Conservation (phyloP, 805 yeast species). For the Sugiyamaella floridensis region DNA sequence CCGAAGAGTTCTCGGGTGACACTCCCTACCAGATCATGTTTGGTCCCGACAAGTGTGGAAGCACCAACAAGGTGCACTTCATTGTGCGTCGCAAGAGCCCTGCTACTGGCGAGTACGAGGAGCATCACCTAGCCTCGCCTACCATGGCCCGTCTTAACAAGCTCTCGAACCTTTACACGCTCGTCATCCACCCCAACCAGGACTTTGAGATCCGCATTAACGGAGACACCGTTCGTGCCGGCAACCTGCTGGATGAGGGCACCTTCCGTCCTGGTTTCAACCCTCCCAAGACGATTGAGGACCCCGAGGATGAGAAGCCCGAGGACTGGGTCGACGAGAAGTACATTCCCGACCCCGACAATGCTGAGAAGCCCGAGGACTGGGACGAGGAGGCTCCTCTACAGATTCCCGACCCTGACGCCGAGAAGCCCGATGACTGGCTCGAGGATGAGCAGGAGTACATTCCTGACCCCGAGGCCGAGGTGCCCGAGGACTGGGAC, state of each 20-base stretch:
- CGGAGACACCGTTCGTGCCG: conserved; percentile 67
- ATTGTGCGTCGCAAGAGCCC: conserved; percentile 58
- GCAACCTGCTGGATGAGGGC: conserved; percentile 52
- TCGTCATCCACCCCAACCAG: conserved; percentile 58
- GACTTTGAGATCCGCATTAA: conserved; percentile 75
- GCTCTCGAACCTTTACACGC: conserved; percentile 61
- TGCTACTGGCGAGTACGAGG: conserved; percentile 49
- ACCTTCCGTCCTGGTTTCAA: conserved; percentile 58
- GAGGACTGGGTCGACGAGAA: conserved; percentile 73
- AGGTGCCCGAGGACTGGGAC: conserved; percentile 74
- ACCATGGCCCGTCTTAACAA: conserved; percentile 58
- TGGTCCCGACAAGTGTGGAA: conserved; percentile 90
- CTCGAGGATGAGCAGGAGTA: conserved; percentile 52
- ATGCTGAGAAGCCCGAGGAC: conserved; percentile 64
- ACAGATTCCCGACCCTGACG: conserved; percentile 59
- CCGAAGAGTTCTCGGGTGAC: conserved; percentile 48
- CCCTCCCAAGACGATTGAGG: conserved; percentile 60
- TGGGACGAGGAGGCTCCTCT: conserved; percentile 73
- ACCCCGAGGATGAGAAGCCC: conserved; percentile 57
- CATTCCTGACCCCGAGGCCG: conserved; percentile 62
- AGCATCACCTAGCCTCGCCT: conserved; percentile 60
- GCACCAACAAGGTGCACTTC: conserved; percentile 71
- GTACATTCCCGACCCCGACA: conserved; percentile 59
- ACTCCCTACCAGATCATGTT: conserved; percentile 84
- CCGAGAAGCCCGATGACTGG: conserved; percentile 73